Evolutionary conservation across 805 yeast species (phyloP).

Genomic region (Candida insectorum): DNA sequence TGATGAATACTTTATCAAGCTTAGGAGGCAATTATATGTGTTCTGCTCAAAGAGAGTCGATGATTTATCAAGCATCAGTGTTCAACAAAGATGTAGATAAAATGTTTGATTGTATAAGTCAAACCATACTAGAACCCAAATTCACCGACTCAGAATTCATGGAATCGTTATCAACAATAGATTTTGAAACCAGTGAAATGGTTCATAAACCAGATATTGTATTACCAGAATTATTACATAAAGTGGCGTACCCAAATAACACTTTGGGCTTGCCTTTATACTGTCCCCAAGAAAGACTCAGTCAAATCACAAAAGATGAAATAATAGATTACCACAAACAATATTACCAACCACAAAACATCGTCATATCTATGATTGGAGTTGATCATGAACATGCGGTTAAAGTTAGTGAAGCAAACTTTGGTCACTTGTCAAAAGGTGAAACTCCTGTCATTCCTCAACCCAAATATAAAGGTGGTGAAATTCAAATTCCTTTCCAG

Average conservation of each 20-base stretch:
- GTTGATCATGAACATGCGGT: slow-evolving; percentile 69
- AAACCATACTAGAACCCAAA: slow-evolving; percentile 72
- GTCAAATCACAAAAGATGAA: slow-evolving; percentile 48
- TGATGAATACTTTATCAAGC: slow-evolving; percentile 71
- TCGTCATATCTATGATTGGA: slow-evolving; percentile 87
- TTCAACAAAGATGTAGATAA: slow-evolving; percentile 79
- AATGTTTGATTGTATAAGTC: slow-evolving; percentile 74
- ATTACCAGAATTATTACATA: slow-evolving; percentile 87
- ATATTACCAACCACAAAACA: slow-evolving; percentile 74
- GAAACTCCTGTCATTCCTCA: slow-evolving; percentile 3
- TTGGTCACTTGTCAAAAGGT: slow-evolving; percentile 39
- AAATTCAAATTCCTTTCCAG: slow-evolving; percentile 34
- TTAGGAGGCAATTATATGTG: slow-evolving; percentile 95
- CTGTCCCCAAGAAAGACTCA: slow-evolving; percentile 71
- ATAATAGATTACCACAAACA: slow-evolving; percentile 58
- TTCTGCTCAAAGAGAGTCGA: slow-evolving; percentile 85
- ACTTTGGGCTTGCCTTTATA: slow-evolving; percentile 85
- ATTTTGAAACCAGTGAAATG: slow-evolving; percentile 80
- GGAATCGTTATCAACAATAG: slow-evolving; percentile 70
- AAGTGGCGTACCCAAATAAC: slow-evolving; percentile 67
- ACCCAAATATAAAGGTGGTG: slow-evolving; percentile 47
- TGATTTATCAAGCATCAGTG: slow-evolving; percentile 92
- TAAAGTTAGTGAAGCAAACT: slow-evolving; percentile 54
- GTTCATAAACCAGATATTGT: slow-evolving; percentile 79
- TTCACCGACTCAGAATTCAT: slow-evolving; percentile 66